Percentiles rank a stretch among this genome's conserved stretches.
These are phyloP conservation scores for Astrothelium macrocarpum DNA, from an alignment of 495 filamentous ascomycete species.

Conservation along the genomic window DNA sequence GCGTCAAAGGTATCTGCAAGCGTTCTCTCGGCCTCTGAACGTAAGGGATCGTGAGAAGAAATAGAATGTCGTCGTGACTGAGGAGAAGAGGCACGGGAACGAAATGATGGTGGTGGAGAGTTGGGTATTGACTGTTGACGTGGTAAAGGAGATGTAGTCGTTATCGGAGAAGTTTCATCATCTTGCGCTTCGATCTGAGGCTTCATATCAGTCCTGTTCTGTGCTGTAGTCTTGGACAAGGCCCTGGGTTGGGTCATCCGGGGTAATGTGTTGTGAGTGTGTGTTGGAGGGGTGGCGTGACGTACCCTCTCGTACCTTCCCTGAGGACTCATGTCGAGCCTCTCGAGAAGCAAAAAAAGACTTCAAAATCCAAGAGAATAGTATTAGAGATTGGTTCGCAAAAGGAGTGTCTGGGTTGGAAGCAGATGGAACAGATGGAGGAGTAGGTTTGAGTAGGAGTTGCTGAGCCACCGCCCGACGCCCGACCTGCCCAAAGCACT, in stretches of 20 bases:
- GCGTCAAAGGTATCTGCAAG: constrained; percentile 80
- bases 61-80: constrained; percentile 45
- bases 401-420: background rate
- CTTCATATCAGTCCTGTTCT: background rate
- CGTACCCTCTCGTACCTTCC: constrained; percentile 5
- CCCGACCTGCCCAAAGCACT: background rate
- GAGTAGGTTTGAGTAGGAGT: constrained; percentile 2
- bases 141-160: constrained; percentile 25
- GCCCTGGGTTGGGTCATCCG: background rate
- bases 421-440: constrained; percentile 6
- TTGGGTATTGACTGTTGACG: constrained; percentile 48
- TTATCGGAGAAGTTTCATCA: constrained; percentile 34
- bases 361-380: background rate
- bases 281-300: constrained; percentile 9
- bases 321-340: constrained; percentile 1
- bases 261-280: background rate
- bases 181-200: constrained; percentile 36
- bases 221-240: background rate
- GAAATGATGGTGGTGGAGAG: constrained; percentile 92
- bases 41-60: constrained; percentile 41
- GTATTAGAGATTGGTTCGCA: background rate
- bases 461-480: constrained; percentile 1
- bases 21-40: constrained; percentile 56
- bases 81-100: constrained; percentile 69
- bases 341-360: background rate